Base-by-base conservation (phyloP, 257 asterid species). In the Hygrophila difformis region DNA sequence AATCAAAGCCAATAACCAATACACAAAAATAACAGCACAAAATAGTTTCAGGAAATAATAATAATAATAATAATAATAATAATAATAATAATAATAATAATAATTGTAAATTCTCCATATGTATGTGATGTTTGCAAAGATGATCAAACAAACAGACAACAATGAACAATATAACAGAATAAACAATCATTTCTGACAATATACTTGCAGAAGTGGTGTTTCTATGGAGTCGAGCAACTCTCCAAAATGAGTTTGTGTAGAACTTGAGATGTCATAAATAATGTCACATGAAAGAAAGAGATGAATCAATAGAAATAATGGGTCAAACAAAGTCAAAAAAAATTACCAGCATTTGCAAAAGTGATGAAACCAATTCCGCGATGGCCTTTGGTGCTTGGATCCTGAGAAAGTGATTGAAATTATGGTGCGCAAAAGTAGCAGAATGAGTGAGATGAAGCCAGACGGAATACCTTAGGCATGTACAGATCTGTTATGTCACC, bases 291-390 rank as follows among this genome's bases (percentile, higher is more conserved):
- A 31, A 42, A 36, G 44, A 33, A 28, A 47, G 57, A 24, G 28
- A 44, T 13, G n/a, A n/a, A n/a, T n/a, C n/a, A n/a, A n/a, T n/a
- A n/a, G n/a, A n/a, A n/a, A n/a, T n/a, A n/a, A n/a, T n/a, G 2
- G 36, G 31, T 35, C 55, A 44, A 40, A 44, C 9, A 47, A 45
- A 62, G 35, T 19, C 20, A 58, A 46, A 20, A 43, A 12, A 12
- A 42, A 60, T 53, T 67, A 87, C 96, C 99, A 59, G 96, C 65
- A 74, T 66, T 69, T 14, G 82, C 76, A 47, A 91, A 91, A 60
- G 96, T 91, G 67, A 91, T 72, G 36, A 86, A 91, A 35, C 99
- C 99, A 63, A 91, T 91, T 66, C 96, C 99, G 65, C 99, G 99
- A 55, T 91, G 99, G 50, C 93, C 88, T 67, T 80, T 82, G 44